These are phyloP conservation scores for Cephalotrichum gorgonifer DNA, from an alignment of 2,329 filamentous ascomycete genomes.

Conservation along the genomic window DNA sequence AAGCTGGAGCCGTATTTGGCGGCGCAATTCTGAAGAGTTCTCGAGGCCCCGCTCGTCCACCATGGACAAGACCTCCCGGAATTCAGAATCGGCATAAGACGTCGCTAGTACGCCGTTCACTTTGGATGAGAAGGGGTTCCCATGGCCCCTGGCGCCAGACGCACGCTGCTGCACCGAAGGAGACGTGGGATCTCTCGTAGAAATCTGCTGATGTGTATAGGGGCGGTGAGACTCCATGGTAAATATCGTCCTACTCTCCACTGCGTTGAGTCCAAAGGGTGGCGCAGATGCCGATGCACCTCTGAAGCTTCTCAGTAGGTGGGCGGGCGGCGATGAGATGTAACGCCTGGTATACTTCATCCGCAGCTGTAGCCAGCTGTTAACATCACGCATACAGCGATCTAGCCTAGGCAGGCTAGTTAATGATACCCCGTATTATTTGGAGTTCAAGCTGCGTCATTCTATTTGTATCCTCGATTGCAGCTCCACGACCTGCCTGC, in stretches of 20 bases:
- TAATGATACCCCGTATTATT: no score
- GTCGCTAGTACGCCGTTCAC: constrained; percentile 79
- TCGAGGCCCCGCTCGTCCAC: constrained; percentile 61
- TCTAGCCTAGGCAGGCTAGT: no score
- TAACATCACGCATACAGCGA: no score
- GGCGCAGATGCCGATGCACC: no score
- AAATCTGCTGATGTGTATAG: neutral
- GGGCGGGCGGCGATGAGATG: no score
- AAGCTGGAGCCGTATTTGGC: constrained; percentile 69
- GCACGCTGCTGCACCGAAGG: neutral
- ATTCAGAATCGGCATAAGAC: constrained; percentile 87
- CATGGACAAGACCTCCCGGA: constrained; percentile 71
- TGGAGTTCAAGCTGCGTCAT: no score
- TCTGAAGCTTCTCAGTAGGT: no score
- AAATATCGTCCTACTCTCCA: neutral
- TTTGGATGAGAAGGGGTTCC: constrained; percentile 66
- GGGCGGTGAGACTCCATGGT: neutral
- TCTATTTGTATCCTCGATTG: no score
- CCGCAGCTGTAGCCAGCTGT: no score
- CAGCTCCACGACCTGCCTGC: no score
- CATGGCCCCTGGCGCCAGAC: neutral
- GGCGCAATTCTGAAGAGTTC: constrained; percentile 69
- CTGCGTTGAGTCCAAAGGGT: neutral
- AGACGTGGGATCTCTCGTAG: neutral
- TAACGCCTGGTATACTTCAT: no score